Evolutionary conservation across 1,284 basidiomycete species (phyloP).

Genomic region (Boletus mariae): DNA sequence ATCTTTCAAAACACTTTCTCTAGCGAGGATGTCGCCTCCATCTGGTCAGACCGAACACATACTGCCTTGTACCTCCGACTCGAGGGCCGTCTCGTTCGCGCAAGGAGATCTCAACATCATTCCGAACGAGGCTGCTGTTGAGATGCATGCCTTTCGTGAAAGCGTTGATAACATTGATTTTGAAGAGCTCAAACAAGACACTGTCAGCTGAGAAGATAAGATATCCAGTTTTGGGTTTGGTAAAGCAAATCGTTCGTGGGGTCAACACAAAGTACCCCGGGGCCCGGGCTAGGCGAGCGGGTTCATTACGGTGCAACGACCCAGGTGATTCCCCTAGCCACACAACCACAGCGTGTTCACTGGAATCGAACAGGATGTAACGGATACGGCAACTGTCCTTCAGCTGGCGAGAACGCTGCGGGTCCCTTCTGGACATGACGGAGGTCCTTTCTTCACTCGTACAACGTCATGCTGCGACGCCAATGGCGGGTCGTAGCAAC

Average conservation of each 20-base stretch:
- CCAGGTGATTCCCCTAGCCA: slow-evolving; percentile 31
- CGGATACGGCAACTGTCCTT: slow-evolving; percentile 42
- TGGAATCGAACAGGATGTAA: slow-evolving; percentile 36
- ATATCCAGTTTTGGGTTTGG: slow-evolving; percentile 42
- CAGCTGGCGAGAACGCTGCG: slow-evolving; percentile 39
- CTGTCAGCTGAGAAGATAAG: slow-evolving; percentile 35
- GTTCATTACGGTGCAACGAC: slow-evolving; percentile 46
- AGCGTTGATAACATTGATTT: slow-evolving; percentile 37
- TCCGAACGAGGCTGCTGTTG: slow-evolving; percentile 35
- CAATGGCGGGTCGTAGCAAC: slow-evolving; percentile 45
- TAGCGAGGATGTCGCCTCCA: slow-evolving; percentile 32
- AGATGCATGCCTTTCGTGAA: slow-evolving; percentile 33
- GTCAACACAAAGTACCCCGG: slow-evolving; percentile 34
- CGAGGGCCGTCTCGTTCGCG: slow-evolving; percentile 36
- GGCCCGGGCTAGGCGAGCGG: slow-evolving; percentile 40
- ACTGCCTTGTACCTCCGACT: slow-evolving; percentile 39
- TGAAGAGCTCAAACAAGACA: slow-evolving; percentile 36
- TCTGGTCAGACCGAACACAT: slow-evolving; percentile 41
- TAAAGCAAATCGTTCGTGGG: slow-evolving; percentile 39
- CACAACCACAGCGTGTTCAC: neutral
- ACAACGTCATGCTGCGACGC: slow-evolving; percentile 33
- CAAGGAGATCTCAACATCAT: slow-evolving; percentile 40
- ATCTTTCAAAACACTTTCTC: slow-evolving; percentile 42
- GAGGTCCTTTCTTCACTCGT: slow-evolving; percentile 29
- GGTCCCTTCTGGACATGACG: slow-evolving; percentile 30